Conservation (phyloP, 208 protist genomes). For the Trypanosoma scelopori region DNA sequence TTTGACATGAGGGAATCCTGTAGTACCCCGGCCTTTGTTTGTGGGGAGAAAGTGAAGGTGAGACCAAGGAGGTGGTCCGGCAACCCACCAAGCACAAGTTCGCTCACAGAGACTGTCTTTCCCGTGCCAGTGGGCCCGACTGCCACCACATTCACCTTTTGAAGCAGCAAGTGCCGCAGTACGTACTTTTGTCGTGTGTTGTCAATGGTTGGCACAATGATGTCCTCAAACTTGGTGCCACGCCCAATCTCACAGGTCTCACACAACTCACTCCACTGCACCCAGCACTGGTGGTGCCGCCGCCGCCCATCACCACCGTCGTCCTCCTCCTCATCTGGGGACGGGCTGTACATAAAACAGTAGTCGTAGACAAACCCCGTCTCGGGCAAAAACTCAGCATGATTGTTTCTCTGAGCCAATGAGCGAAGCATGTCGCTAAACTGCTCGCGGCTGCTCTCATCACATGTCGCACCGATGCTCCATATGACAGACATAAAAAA, state of each 20-base stretch:
- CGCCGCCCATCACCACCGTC: no score
- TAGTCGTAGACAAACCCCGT: constrained; percentile 94
- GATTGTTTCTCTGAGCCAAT: constrained; percentile 46
- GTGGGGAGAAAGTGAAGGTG: constrained; percentile 92
- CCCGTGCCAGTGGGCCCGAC: constrained; percentile 94
- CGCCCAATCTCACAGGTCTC: constrained; percentile 47
- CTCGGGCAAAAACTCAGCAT: constrained; percentile 49
- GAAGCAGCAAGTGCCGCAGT: constrained; percentile 69
- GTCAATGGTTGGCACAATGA: constrained; percentile 94
- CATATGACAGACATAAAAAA: constrained; percentile 97
- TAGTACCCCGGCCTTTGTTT: constrained; percentile 88
- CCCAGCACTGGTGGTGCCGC: constrained; percentile 42
- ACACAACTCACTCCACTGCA: constrained; percentile 71
- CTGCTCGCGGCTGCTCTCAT: constrained; percentile 78
- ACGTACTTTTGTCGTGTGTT: constrained; percentile 92
- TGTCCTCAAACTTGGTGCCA: constrained; percentile 84
- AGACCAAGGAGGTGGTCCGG: constrained; percentile 78
- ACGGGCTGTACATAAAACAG: constrained; percentile 66
- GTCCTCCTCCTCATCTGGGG: constrained; percentile 40
- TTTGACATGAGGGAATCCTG: constrained; percentile 93
- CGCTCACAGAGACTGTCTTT: constrained; percentile 90
- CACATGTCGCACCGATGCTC: constrained; percentile 94
- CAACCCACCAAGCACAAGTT: constrained; percentile 82
- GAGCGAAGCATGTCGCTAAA: constrained; percentile 90
- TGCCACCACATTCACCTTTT: constrained; percentile 82